Percentiles rank a stretch among this genome's conserved stretches.
Conservation (phyloP, 257 asterid species). For the Solanum corneliomulleri region DNA sequence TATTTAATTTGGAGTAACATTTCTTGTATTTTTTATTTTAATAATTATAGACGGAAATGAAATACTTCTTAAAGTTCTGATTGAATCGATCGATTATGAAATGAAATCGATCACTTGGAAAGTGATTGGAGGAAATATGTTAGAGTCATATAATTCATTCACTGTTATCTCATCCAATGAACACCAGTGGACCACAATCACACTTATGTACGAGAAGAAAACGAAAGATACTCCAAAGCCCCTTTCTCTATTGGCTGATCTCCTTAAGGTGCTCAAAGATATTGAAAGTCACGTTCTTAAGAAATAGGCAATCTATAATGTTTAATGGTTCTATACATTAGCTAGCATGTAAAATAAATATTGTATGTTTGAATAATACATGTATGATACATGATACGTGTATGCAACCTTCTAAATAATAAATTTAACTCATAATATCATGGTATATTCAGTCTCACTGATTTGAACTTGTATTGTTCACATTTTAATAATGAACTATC, state of each 20-base stretch:
- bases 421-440: background rate
- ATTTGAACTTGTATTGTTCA: too few relatives aligned
- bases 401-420: background rate
- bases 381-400: too few relatives aligned
- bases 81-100: background rate
- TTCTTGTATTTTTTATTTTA: background rate
- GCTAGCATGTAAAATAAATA: background rate
- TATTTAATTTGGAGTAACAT: background rate
- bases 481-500: too few relatives aligned
- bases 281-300: background rate
- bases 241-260: background rate
- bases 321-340: background rate
- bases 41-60: background rate
- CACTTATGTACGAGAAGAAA: conserved; percentile 4
- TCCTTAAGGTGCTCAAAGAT: background rate
- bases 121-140: background rate
- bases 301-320: background rate
- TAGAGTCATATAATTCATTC: background rate
- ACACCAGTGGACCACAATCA: background rate
- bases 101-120: background rate
- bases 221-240: background rate
- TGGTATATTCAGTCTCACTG: background rate
- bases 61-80: background rate
- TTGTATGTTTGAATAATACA: background rate
- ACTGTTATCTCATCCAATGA: background rate